Evolutionary conservation across 202 grass and related monocot genomes (phyloP).

Genomic region (Zizania palustris): DNA sequence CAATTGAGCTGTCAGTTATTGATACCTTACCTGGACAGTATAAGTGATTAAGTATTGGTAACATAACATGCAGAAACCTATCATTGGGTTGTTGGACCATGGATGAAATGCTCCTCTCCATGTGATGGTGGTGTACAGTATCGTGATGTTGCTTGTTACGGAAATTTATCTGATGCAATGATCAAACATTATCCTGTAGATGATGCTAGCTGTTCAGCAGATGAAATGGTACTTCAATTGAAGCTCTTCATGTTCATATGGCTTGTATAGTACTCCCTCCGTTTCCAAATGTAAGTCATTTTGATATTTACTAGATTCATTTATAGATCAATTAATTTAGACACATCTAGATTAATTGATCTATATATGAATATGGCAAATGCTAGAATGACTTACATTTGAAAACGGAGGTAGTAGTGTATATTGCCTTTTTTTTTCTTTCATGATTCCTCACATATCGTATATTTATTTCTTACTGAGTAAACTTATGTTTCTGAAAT

Average conservation of each 20-base stretch:
- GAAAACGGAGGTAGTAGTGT: too few species aligned
- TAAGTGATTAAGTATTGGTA: neutral
- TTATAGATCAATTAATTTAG: too few species aligned
- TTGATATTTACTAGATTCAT: too few species aligned
- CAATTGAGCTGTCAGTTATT: neutral
- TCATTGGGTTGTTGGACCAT: conserved; percentile 67
- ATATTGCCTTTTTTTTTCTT: neutral
- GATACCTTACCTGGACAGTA: neutral
- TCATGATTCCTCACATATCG: neutral
- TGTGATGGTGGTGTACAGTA: conserved; percentile 76
- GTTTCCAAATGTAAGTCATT: too few species aligned
- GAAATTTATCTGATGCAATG: conserved; percentile 54
- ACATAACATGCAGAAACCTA: conserved; percentile 57
- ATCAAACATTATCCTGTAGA: conserved; percentile 72
- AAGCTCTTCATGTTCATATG: conserved; percentile 1
- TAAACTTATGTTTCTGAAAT: conserved; percentile 3
- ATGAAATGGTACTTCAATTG: conserved; percentile 59
- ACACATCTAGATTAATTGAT: too few species aligned
- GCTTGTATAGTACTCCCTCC: too few species aligned
- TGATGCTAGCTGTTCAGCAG: conserved; percentile 61
- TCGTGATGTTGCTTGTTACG: conserved; percentile 76
- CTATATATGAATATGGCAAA: too few species aligned
- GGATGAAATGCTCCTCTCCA: conserved; percentile 84
- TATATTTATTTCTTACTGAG: neutral
- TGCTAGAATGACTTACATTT: too few species aligned